These are phyloP conservation scores for Brassica napus DNA, from an alignment of 345 rosid species.

Conservation along the genomic window Da-Ae NC_063451.1:24344501-24345000, in stretches of 20 bases:
- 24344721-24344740: background rate
- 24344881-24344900: background rate
- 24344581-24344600: background rate
- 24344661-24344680: background rate
- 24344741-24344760: conserved; percentile 3
- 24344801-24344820: background rate
- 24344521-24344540: too few species aligned
- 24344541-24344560: too few species aligned
- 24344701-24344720: background rate
- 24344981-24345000: background rate
- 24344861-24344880: background rate
- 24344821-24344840: conserved; percentile 6
- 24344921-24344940: background rate
- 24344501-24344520: too few species aligned
- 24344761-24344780: background rate
- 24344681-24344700: too few species aligned
- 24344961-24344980: background rate
- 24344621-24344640: conserved; percentile 12
- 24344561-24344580: too few species aligned
- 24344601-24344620: background rate
- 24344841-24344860: conserved; percentile 7
- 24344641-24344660: conserved; percentile 32
- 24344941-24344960: background rate
- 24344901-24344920: conserved; percentile 1
- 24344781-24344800: conserved; percentile 13